Conservation (phyloP, 2,329 filamentous ascomycete species). For the Xylaria sp. region DNA sequence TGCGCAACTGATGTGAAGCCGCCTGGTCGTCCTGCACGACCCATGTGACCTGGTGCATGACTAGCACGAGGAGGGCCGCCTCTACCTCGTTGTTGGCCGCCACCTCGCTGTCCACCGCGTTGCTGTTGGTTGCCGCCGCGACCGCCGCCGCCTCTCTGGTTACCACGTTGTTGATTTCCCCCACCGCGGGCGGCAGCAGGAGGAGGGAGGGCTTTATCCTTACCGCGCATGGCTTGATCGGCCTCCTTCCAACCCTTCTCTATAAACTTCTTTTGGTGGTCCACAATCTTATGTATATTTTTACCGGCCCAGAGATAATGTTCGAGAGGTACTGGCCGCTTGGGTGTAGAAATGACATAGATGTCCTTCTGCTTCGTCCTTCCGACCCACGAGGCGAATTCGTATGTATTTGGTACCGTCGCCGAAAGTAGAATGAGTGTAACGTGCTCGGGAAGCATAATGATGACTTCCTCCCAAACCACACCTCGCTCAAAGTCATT, state of each 20-base stretch:
- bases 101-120: conserved; percentile 60
- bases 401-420: conserved; percentile 96
- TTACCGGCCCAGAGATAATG: conserved; percentile 98
- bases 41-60: conserved; percentile 84
- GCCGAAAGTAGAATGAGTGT: conserved; percentile 95
- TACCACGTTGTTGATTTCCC: conserved; percentile 60
- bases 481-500: conserved; percentile 96
- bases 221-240: conserved; percentile 82
- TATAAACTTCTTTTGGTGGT: conserved; percentile 89
- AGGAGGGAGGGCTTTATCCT: conserved; percentile 71
- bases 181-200: conserved; percentile 58
- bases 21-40: conserved; percentile 83
- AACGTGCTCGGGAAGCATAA: conserved; percentile 98
- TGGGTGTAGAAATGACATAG: conserved; percentile 97
- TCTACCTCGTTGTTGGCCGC: conserved; percentile 65
- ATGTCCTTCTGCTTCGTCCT: conserved; percentile 99
- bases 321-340: conserved; percentile 92
- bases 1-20: conserved; percentile 91
- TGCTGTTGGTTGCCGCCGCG: conserved; percentile 62
- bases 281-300: conserved; percentile 92
- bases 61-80: conserved; percentile 69
- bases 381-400: conserved; percentile 98
- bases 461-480: conserved; percentile 99
- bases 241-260: conserved; percentile 96
- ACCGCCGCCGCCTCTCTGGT: conserved; percentile 61